Conservation (phyloP, 768 basidiomycete species). For the Leccinellum luteum region DNA sequence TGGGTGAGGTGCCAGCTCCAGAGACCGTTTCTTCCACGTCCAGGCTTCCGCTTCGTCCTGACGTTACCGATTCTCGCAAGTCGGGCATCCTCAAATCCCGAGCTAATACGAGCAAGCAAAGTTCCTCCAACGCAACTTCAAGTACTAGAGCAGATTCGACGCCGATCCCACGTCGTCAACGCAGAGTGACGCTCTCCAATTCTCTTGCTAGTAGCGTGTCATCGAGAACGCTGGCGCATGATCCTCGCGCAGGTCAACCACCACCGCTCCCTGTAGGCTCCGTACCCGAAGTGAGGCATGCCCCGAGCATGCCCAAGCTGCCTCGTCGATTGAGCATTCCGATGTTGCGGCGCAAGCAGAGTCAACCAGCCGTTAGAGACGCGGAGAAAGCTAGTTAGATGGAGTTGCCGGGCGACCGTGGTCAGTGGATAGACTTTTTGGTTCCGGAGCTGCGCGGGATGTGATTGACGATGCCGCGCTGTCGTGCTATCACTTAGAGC, state of each 20-base stretch:
- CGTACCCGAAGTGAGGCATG: constrained; percentile 7
- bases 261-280: neutral
- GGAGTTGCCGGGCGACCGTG: neutral
- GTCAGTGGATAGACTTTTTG: neutral
- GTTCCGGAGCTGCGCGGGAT: neutral
- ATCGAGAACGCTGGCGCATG: neutral
- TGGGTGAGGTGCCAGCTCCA: neutral
- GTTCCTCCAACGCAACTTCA: neutral
- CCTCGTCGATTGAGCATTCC: constrained; percentile 31
- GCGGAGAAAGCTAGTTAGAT: neutral
- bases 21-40: constrained; percentile 1
- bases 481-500: neutral
- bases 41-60: constrained; percentile 1
- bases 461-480: neutral
- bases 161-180: constrained; percentile 8
- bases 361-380: constrained; percentile 6
- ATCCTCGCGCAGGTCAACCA: neutral
- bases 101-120: constrained; percentile 6
- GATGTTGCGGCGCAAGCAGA: constrained; percentile 28
- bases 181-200: constrained; percentile 22
- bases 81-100: constrained; percentile 17
- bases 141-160: neutral
- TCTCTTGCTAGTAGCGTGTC: constrained; percentile 3
- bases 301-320: constrained; percentile 23
- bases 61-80: constrained; percentile 7